Evolutionary conservation across 345 rosid species (phyloP).

Genomic region (Trapa incisa): DNA sequence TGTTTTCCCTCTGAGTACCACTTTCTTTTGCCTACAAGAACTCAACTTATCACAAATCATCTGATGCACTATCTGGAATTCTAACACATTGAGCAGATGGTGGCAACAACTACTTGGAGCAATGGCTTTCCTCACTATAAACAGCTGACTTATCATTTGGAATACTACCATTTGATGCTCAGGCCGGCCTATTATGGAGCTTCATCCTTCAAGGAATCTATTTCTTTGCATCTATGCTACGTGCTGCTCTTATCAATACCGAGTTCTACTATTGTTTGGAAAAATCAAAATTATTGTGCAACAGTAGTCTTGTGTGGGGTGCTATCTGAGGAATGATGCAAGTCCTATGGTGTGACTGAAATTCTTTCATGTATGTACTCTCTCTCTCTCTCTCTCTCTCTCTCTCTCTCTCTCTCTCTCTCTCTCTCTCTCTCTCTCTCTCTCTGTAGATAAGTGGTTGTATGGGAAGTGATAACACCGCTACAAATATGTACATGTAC

Average conservation of each 20-base stretch:
- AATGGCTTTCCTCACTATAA: slow-evolving; percentile 48
- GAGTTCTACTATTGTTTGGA: neutral
- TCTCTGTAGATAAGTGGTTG: slow-evolving; percentile 5
- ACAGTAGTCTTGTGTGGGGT: neutral
- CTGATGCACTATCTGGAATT: neutral
- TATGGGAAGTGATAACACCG: neutral
- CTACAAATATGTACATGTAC: slow-evolving; percentile 13
- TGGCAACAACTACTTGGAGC: slow-evolving; percentile 43
- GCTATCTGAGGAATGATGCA: neutral
- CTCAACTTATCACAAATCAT: neutral
- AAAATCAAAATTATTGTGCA: neutral
- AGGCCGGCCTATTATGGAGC: neutral
- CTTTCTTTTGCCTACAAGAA: neutral
- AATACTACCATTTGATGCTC: neutral
- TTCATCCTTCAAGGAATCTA: neutral
- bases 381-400: neutral
- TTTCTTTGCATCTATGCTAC: neutral
- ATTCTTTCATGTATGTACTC: slow-evolving; percentile 25
- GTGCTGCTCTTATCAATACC: neutral
- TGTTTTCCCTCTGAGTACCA: neutral
- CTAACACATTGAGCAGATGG: slow-evolving; percentile 22
- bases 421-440: neutral
- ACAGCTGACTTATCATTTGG: slow-evolving; percentile 11
- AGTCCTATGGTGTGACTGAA: neutral
- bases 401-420: slow-evolving; percentile 1